Percentiles rank a stretch among this genome's conserved stretches.
phyloP scores from a whole-genome alignment of 352 stramenopile genomes.

The Phytophthora melonis region DNA sequence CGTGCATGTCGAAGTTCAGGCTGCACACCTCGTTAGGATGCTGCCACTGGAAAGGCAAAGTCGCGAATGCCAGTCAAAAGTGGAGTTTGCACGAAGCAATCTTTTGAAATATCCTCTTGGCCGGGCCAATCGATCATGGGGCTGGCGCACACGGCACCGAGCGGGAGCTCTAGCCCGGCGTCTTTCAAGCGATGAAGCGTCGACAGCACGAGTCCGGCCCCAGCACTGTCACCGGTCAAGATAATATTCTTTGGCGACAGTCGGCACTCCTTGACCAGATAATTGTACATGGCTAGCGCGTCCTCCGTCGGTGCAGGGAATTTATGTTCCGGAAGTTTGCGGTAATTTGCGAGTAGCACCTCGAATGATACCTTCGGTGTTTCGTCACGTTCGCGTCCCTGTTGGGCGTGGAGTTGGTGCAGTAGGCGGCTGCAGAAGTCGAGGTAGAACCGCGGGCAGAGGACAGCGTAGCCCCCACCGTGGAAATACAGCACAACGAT shows the following conservation, averaged over 20 bases:
- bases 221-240: slow-evolving; percentile 41
- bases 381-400: no score
- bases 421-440: slow-evolving; percentile 10
- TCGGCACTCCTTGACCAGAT: slow-evolving; percentile 27
- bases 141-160: background rate
- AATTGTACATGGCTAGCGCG: slow-evolving; percentile 35
- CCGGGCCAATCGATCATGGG: background rate
- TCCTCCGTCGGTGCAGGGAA: slow-evolving; percentile 37
- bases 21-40: background rate
- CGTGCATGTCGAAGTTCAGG: background rate
- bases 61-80: background rate
- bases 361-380: slow-evolving; percentile 11
- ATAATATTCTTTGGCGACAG: slow-evolving; percentile 33
- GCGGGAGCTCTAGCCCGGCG: background rate
- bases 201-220: slow-evolving; percentile 37
- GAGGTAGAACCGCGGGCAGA: slow-evolving; percentile 35
- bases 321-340: slow-evolving; percentile 36
- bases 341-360: slow-evolving; percentile 44
- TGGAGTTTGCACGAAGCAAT: background rate
- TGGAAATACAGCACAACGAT: slow-evolving; percentile 34
- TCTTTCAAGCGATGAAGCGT: slow-evolving; percentile 7
- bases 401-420: background rate
- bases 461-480: slow-evolving; percentile 46
- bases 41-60: background rate
- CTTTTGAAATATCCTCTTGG: background rate